Evolutionary conservation across 116 monocot genomes (phyloP).

Genomic region (Phalaenopsis hybrid): DNA sequence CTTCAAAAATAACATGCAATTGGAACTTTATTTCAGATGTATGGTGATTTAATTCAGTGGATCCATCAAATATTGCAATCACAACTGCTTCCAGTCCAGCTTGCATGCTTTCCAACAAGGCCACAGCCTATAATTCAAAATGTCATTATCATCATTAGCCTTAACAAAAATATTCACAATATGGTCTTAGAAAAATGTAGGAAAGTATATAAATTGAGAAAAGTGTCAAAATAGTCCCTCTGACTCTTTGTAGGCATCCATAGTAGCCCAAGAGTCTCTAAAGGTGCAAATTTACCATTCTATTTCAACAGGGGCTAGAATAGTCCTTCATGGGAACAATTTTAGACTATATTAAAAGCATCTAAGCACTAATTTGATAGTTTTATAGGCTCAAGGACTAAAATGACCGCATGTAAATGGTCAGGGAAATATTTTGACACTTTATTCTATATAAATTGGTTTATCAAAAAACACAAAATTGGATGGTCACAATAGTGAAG

Average conservation of each 20-base stretch:
- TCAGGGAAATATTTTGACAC: too few species aligned
- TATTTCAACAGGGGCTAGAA: too few species aligned
- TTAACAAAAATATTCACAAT: background rate
- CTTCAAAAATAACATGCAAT: constrained; percentile 58
- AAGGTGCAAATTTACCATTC: too few species aligned
- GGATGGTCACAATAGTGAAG: constrained; percentile 2
- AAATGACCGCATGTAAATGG: too few species aligned
- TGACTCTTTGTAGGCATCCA: too few species aligned
- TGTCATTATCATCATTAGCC: background rate
- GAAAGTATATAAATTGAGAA: background rate
- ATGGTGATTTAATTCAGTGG: constrained; percentile 19
- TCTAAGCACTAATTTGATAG: too few species aligned
- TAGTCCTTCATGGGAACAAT: too few species aligned
- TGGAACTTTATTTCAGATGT: constrained; percentile 45
- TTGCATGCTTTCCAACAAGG: constrained; percentile 73
- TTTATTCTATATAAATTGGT: background rate
- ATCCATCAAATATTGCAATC: constrained; percentile 64
- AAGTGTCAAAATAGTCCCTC: too few species aligned
- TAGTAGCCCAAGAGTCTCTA: too few species aligned
- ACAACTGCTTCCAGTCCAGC: constrained; percentile 72
- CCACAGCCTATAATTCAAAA: constrained; percentile 37
- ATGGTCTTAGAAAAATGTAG: background rate
- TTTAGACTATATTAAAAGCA: too few species aligned
- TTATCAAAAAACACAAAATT: background rate
- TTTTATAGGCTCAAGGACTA: too few species aligned